Evolutionary conservation across 345 rosid species (phyloP).

Genomic region (Populus alba): DNA sequence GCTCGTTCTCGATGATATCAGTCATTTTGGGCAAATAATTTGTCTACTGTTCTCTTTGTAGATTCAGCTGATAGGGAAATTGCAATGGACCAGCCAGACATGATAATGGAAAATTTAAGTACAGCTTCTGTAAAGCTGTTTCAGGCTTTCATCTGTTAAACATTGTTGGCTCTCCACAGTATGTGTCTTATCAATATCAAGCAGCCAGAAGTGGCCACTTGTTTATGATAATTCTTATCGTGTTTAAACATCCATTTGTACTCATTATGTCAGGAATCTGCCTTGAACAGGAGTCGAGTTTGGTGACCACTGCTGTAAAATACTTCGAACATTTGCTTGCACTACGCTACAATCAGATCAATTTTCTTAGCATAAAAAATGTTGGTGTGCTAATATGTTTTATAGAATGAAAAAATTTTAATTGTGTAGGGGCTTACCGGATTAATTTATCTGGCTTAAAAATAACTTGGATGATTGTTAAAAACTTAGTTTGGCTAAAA

Average conservation of each 20-base stretch:
- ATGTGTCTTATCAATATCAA: neutral
- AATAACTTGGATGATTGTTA: fast-evolving
- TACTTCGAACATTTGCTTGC: too few relatives aligned
- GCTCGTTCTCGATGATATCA: neutral
- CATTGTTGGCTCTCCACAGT: neutral
- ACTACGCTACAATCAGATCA: too few relatives aligned
- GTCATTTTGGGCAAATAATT: neutral
- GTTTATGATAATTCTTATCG: neutral
- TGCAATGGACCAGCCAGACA: neutral
- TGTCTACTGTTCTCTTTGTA: neutral
- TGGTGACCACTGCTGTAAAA: too few relatives aligned
- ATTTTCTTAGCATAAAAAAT: too few relatives aligned
- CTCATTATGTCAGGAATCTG: neutral
- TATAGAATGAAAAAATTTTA: too few relatives aligned
- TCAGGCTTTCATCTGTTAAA: neutral
- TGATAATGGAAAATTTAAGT: too few relatives aligned
- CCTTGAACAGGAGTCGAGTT: neutral
- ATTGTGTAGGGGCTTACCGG: too few relatives aligned
- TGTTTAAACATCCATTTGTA: neutral
- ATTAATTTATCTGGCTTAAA: too few relatives aligned
- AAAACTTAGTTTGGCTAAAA: too few relatives aligned
- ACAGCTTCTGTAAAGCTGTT: constrained; percentile 6
- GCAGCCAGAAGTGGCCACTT: neutral
- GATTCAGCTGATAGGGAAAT: constrained; percentile 1
- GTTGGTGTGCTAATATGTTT: too few relatives aligned